Evolutionary conservation across 2,329 filamentous ascomycete species (phyloP).

Genomic region (Ceratocystis eucalypticola): DNA sequence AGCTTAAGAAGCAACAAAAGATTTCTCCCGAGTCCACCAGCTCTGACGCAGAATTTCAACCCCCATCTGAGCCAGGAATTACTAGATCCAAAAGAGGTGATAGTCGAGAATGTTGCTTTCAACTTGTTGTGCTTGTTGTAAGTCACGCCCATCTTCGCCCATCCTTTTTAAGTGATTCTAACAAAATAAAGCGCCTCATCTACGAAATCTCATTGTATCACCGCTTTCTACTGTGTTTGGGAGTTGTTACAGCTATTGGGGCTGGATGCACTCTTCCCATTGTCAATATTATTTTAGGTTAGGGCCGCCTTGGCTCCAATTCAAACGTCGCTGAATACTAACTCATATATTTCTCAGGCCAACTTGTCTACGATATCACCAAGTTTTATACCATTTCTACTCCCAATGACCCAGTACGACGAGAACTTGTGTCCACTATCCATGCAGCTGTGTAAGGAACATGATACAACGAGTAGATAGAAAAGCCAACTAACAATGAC

Average conservation of each 20-base stretch:
- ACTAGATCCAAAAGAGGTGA: background rate
- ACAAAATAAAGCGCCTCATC: slow-evolving; percentile 16
- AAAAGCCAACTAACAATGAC: background rate
- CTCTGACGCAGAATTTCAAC: background rate
- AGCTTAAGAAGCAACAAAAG: slow-evolving; percentile 8
- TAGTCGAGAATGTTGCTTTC: background rate
- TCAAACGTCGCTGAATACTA: background rate
- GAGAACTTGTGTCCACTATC: background rate
- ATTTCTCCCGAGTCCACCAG: background rate
- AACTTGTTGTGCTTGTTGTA: slow-evolving; percentile 12
- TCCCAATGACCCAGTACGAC: background rate
- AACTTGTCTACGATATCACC: slow-evolving; percentile 8
- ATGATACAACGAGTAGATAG: background rate
- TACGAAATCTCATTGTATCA: slow-evolving; percentile 13
- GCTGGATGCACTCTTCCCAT: slow-evolving; percentile 24
- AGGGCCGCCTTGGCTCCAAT: background rate
- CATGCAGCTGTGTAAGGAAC: slow-evolving; percentile 4
- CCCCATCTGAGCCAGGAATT: background rate
- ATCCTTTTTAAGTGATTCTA: background rate
- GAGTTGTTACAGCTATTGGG: slow-evolving; percentile 16
- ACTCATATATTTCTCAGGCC: background rate
- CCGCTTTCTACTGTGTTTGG: slow-evolving; percentile 11
- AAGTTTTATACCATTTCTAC: slow-evolving; percentile 3
- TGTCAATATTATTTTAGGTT: slow-evolving; percentile 28
- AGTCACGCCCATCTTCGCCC: background rate